Base-by-base conservation (phyloP, 2,329 filamentous ascomycete genomes). In the Diaporthe citri region DNA sequence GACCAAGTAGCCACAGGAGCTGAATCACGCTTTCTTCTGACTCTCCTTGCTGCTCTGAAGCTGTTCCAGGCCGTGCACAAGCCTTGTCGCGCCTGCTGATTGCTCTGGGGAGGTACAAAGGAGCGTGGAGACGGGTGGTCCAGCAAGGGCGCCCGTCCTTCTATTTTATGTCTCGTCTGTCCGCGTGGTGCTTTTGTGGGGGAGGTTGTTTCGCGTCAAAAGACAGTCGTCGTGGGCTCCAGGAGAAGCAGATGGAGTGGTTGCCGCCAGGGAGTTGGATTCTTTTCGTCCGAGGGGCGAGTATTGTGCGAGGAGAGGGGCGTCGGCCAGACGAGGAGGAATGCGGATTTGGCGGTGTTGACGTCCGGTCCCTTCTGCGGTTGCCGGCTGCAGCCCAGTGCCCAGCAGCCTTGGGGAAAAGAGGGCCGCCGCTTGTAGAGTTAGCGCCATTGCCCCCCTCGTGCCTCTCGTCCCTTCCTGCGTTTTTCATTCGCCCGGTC, bases 91-190 rank as follows among this genome's bases (percentile, higher is more conserved):
- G 73, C 73, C 41, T 67, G 69, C 51, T 56, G 28, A 10, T 20
- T 73, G 59, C 70, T 72, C 55, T 43, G 28, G 51, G 15, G 34
- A 51, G 67, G 41, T 74, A 74, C 73, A 74, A 74, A 74, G 69
- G 73, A 75, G 56, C 69, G 69, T 72, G 73, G 56, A 57, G 56
- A 59, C 55, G 69, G 71, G 56, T n/a, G 46, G 57, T 46, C 57
- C 46, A 55, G 34, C n/a, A 72, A 51, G 34, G 25, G 57, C 57
- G 57, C 31, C 71, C 57, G 57, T 72, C 36, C 17, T 64, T 55
- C 22, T 59, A 55, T 25, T 31, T 34, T 46, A 43, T 56, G 57
- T 64, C 41, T 64, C 57, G 70, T 28, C 60, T 72, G 22, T 60
- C 31, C 55, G 56, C 69, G 28, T 31, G 31, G 57, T 31, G 70